Conservation (phyloP, 352 stramenopile genomes). For the Pythium monospermum region DNA sequence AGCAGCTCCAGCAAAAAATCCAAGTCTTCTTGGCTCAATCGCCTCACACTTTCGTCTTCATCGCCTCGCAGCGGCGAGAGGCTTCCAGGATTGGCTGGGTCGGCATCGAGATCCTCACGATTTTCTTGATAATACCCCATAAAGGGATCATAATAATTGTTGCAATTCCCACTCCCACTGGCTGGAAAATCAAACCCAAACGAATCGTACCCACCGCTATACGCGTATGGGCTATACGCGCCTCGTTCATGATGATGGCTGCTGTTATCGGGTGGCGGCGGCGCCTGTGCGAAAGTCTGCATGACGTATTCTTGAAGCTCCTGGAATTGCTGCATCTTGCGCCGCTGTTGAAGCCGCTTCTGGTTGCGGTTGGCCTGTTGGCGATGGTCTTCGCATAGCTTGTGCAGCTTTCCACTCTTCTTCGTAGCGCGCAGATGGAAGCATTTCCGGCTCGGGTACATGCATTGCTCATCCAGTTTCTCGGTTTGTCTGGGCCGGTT, state of each 20-base stretch:
- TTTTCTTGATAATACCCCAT: not conserved
- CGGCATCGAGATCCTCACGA: not conserved
- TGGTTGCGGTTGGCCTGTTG: slow-evolving; percentile 19
- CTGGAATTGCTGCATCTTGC: slow-evolving; percentile 1
- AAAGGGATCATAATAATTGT: not conserved
- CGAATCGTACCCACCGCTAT: not conserved
- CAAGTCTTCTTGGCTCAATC: not conserved
- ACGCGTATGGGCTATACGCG: not conserved
- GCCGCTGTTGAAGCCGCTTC: slow-evolving; percentile 10
- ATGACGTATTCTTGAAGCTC: slow-evolving; percentile 5
- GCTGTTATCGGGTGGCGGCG: not conserved
- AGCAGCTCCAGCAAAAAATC: not conserved
- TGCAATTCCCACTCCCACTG: not conserved
- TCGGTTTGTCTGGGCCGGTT: not conserved
- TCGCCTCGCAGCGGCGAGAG: not conserved
- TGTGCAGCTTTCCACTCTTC: slow-evolving; percentile 19
- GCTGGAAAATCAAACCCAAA: too few species aligned
- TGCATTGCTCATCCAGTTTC: not conserved
- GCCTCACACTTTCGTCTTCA: not conserved
- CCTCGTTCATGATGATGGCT: too few species aligned
- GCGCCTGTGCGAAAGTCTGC: not conserved
- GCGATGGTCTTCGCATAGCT: slow-evolving; percentile 19
- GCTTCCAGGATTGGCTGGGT: not conserved
- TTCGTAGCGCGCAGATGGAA: slow-evolving; percentile 6
- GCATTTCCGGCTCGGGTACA: slow-evolving; percentile 13